These are phyloP conservation scores for Hypoxylon sp. DNA, from an alignment of 2,329 filamentous ascomycete species.

Conservation along the genomic window DNA sequence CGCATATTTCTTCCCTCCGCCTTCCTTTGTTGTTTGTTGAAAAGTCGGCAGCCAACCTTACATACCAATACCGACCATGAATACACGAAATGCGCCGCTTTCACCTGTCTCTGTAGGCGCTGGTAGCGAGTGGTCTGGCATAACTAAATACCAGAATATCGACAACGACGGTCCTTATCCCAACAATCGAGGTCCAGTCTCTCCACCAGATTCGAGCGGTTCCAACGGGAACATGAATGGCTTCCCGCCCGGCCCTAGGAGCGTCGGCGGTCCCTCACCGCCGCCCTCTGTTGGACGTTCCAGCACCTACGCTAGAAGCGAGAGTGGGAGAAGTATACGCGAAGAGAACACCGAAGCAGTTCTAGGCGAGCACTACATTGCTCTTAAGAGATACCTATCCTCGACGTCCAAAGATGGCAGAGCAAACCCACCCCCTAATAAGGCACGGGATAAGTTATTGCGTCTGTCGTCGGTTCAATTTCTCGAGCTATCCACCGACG, in stretches of 20 bases:
- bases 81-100: constrained; percentile 80
- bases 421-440: constrained; percentile 81
- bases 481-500: constrained; percentile 96
- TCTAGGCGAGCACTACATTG: constrained; percentile 84
- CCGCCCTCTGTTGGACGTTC: constrained; percentile 90
- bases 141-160: constrained; percentile 74
- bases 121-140: constrained; percentile 82
- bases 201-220: constrained; percentile 78
- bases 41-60: constrained; percentile 39
- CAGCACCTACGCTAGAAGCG: constrained; percentile 80
- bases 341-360: constrained; percentile 74
- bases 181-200: constrained; percentile 72
- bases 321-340: constrained; percentile 72
- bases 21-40: constrained; percentile 46
- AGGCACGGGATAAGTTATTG: constrained; percentile 93
- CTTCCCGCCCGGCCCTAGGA: constrained; percentile 70
- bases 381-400: constrained; percentile 82
- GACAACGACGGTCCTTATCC: constrained; percentile 68
- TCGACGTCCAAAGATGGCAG: constrained; percentile 81
- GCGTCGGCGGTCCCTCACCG: constrained; percentile 79
- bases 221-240: constrained; percentile 73
- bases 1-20: constrained; percentile 33
- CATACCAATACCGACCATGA: constrained; percentile 68
- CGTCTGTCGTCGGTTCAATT: constrained; percentile 93
- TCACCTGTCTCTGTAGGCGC: constrained; percentile 86